These are phyloP conservation scores for Coccinonectria pachysandricola DNA, from an alignment of 2,329 filamentous ascomycete species.

Conservation along the genomic window DNA sequence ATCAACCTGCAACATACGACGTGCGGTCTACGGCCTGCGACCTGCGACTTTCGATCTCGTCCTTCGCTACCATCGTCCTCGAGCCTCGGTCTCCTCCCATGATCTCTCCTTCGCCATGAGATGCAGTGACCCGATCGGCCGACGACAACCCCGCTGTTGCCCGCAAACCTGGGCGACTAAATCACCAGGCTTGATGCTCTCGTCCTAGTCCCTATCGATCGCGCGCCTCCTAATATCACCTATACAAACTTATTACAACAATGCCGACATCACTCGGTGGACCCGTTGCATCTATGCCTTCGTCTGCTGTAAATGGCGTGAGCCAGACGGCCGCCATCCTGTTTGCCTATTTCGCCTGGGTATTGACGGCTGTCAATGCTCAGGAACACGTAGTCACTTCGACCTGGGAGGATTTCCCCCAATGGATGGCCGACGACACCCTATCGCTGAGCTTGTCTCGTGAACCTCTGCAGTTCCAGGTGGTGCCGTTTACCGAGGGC, in stretches of 20 bases:
- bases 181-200: no score
- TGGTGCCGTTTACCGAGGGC: constrained; percentile 34
- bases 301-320: constrained; percentile 3
- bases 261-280: neutral
- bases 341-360: constrained; percentile 15
- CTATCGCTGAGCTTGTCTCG: constrained; percentile 32
- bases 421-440: constrained; percentile 28
- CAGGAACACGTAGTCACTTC: constrained; percentile 25
- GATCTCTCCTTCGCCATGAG: constrained; percentile 9
- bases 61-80: constrained; percentile 2
- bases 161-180: constrained; percentile 8
- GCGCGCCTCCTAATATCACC: no score
- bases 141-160: constrained; percentile 6
- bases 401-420: constrained; percentile 24
- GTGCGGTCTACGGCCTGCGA: no score
- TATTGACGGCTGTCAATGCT: constrained; percentile 20
- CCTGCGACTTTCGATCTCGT: no score
- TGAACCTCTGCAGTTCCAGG: no score
- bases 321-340: constrained; percentile 8
- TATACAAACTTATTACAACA: no score
- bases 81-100: constrained; percentile 5
- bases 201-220: no score
- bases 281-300: constrained; percentile 6
- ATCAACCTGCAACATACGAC: no score
- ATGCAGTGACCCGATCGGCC: constrained; percentile 7